Evolutionary conservation across 2,329 filamentous ascomycete genomes (phyloP).

Genomic region (Colletotrichum echinochloae): DNA sequence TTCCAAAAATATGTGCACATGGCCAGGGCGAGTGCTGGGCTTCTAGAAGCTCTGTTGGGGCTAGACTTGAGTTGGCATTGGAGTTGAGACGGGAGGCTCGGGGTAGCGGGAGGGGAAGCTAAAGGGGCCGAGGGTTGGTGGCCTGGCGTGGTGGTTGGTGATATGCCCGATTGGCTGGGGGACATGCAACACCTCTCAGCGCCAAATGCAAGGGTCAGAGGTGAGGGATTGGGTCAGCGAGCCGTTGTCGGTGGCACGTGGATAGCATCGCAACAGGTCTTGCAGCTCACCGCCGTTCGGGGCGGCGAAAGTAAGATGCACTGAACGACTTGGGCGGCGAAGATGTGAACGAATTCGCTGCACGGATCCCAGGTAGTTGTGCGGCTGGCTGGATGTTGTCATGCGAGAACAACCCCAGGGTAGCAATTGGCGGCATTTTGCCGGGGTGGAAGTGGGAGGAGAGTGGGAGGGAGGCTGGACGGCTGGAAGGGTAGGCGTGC

Average conservation of each 20-base stretch:
- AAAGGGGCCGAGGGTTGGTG: neutral
- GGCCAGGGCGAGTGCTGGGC: neutral
- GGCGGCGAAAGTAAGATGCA: neutral
- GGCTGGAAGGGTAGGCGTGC: slow-evolving; percentile 15
- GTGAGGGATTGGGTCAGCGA: neutral
- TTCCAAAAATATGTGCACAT: neutral
- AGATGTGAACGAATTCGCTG: slow-evolving; percentile 2
- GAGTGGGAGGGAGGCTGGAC: neutral
- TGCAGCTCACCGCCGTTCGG: slow-evolving; percentile 36
- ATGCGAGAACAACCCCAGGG: neutral
- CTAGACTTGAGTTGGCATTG: neutral
- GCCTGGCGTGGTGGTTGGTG: neutral
- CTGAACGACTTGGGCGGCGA: neutral
- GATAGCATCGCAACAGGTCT: neutral
- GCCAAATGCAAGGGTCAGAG: neutral
- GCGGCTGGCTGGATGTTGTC: neutral
- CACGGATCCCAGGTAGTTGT: neutral
- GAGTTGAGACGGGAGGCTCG: neutral
- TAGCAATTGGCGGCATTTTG: slow-evolving; percentile 17
- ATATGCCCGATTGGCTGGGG: slow-evolving; percentile 23
- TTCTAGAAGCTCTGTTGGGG: slow-evolving; percentile 19
- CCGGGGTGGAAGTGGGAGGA: neutral
- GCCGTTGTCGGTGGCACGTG: slow-evolving; percentile 7
- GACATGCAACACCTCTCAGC: neutral
- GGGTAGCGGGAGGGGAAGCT: slow-evolving; percentile 4